Evolutionary conservation across 331 rosid species (phyloP).

Genomic region (Pyrus hybrid): DNA sequence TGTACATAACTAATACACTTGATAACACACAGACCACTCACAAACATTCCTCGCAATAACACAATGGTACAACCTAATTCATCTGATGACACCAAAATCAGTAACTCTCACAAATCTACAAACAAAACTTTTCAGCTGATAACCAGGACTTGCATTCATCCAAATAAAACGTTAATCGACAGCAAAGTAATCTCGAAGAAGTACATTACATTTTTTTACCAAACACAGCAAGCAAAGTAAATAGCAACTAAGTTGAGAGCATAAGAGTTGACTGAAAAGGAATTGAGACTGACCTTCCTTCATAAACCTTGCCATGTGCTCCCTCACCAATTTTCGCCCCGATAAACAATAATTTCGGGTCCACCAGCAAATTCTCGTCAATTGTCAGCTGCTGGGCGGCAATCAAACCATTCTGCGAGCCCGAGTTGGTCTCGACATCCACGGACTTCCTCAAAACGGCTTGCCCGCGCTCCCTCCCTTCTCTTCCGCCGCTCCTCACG

Average conservation of each 20-base stretch:
- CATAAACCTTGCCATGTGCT: constrained; percentile 93
- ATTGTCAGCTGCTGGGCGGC: constrained; percentile 44
- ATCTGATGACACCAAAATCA: neutral
- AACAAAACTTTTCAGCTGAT: neutral
- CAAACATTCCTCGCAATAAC: neutral
- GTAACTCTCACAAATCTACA: neutral
- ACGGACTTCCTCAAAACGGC: constrained; percentile 25
- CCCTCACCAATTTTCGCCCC: constrained; percentile 94
- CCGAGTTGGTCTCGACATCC: constrained; percentile 25
- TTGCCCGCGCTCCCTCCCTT: constrained; percentile 36
- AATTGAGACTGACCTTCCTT: constrained; percentile 82
- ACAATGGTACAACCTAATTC: neutral
- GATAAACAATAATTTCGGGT: constrained; percentile 75
- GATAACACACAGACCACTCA: constrained; percentile 13
- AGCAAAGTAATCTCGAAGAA: neutral
- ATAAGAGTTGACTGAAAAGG: neutral
- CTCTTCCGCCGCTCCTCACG: constrained; percentile 42
- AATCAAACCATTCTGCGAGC: constrained; percentile 38
- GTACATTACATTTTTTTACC: neutral
- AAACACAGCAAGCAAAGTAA: neutral
- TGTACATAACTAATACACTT: constrained; percentile 18
- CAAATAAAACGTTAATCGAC: neutral
- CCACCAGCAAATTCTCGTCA: constrained; percentile 82
- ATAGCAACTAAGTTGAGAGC: neutral
- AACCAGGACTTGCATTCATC: neutral